Conservation (phyloP, 257 asterid species). For the Solanum acaule region DNA sequence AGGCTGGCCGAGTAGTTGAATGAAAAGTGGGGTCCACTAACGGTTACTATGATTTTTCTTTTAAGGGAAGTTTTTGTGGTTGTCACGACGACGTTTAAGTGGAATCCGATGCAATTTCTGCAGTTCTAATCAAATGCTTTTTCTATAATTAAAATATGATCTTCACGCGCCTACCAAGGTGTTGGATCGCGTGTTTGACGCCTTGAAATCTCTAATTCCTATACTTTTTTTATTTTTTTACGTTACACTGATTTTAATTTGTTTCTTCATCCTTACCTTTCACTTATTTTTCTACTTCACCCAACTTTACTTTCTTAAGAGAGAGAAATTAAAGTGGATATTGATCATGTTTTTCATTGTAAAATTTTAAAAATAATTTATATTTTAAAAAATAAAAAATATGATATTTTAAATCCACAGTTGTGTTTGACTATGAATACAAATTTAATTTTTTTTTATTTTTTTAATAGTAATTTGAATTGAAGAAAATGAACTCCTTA, state of each 20-base stretch:
- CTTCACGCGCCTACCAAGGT: background rate
- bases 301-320: too few relatives aligned
- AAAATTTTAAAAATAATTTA: too few relatives aligned
- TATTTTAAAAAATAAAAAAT: too few relatives aligned
- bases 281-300: too few relatives aligned
- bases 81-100: background rate
- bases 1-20: conserved; percentile 31
- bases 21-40: background rate
- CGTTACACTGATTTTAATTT: background rate
- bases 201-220: background rate
- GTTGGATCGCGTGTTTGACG: background rate
- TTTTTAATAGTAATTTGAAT: background rate
- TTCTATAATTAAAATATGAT: background rate
- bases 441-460: too few relatives aligned
- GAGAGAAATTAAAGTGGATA: too few relatives aligned
- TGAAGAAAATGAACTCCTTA: background rate
- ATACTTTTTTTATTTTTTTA: too few relatives aligned
- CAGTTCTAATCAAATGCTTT: background rate
- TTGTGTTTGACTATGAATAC: too few relatives aligned
- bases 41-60: background rate
- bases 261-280: too few relatives aligned
- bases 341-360: too few relatives aligned
- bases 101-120: background rate
- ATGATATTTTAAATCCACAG: too few relatives aligned
- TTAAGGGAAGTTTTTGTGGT: background rate